Percentiles rank a stretch among this genome's conserved stretches.
Conservation (phyloP, 2,329 filamentous ascomycete species). For the Cercospora brassicicola region DNA sequence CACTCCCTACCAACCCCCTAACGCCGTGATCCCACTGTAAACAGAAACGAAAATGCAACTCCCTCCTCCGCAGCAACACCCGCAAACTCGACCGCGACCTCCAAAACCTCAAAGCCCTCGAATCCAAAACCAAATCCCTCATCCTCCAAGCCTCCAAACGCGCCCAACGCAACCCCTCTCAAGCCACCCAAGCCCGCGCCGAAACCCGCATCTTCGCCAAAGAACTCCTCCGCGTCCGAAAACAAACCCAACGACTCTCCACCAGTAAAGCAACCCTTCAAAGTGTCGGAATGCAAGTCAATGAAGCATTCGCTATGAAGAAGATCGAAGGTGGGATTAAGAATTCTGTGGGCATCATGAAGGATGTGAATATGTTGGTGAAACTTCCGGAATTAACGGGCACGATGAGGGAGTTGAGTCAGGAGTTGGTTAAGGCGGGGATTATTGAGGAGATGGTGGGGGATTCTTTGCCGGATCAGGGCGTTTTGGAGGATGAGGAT, state of each 20-base stretch:
- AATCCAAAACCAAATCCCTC: conserved; percentile 78
- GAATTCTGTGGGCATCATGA: conserved; percentile 89
- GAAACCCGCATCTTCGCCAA: conserved; percentile 86
- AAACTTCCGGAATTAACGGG: conserved; percentile 79
- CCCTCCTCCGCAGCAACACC: conserved; percentile 82
- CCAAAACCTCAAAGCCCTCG: conserved; percentile 70
- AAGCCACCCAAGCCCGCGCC: conserved; percentile 72
- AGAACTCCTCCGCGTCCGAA: conserved; percentile 81
- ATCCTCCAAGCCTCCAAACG: conserved; percentile 82
- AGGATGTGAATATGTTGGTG: conserved; percentile 86
- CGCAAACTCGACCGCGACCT: conserved; percentile 96
- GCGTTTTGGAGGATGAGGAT: conserved; percentile 68
- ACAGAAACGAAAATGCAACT: conserved; percentile 96
- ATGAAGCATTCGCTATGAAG: conserved; percentile 89
- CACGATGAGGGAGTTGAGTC: conserved; percentile 84
- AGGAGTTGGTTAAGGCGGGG: conserved; percentile 88
- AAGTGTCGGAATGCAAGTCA: conserved; percentile 95
- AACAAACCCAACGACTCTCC: conserved; percentile 69
- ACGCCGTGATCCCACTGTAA: too few relatives aligned
- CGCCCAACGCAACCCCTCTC: conserved; percentile 74
- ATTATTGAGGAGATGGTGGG: conserved; percentile 98
- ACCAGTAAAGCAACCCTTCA: conserved; percentile 90
- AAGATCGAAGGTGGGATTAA: conserved; percentile 93
- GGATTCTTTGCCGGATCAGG: conserved; percentile 74
- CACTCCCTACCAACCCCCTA: too few relatives aligned